These are phyloP conservation scores for Mallotus nudiflorus DNA, from an alignment of 345 rosid species.

Conservation along the genomic window DNA sequence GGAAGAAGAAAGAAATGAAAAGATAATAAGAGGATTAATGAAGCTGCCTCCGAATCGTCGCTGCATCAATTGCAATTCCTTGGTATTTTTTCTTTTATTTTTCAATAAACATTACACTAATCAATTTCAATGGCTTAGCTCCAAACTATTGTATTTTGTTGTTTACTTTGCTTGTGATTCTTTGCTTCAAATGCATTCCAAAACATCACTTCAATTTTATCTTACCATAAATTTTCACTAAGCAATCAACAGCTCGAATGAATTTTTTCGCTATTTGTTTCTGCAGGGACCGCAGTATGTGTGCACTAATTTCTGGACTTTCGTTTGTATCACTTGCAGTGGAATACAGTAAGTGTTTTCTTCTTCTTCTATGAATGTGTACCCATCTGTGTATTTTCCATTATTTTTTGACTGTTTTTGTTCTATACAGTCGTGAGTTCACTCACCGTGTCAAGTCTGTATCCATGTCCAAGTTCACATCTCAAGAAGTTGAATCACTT, in stretches of 20 bases:
- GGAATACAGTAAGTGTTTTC: constrained; percentile 87
- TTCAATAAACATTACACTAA: no score
- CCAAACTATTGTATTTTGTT: no score
- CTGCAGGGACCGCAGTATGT: constrained; percentile 98
- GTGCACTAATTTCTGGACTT: constrained; percentile 94
- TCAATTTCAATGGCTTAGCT: background rate
- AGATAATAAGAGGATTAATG: constrained; percentile 94
- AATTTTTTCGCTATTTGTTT: background rate
- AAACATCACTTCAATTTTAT: no score
- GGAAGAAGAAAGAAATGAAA: constrained; percentile 94
- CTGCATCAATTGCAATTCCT: constrained; percentile 93
- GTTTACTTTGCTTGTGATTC: constrained; percentile 7
- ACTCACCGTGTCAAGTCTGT: constrained; percentile 98
- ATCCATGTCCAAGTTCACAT: constrained; percentile 93
- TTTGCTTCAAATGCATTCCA: no score
- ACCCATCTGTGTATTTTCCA: background rate
- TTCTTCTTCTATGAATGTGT: constrained; percentile 2
- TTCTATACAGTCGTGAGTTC: constrained; percentile 78
- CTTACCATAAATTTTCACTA: no score
- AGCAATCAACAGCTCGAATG: no score
- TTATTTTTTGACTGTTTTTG: constrained; percentile 15
- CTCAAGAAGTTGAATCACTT: constrained; percentile 95
- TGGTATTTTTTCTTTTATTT: constrained; percentile 48
- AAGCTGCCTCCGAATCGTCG: constrained; percentile 97
- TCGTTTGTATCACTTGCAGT: constrained; percentile 84